phyloP scores from a whole-genome alignment of 805 yeast genomes.

The Wickerhamomyces chaumierensis region DNA sequence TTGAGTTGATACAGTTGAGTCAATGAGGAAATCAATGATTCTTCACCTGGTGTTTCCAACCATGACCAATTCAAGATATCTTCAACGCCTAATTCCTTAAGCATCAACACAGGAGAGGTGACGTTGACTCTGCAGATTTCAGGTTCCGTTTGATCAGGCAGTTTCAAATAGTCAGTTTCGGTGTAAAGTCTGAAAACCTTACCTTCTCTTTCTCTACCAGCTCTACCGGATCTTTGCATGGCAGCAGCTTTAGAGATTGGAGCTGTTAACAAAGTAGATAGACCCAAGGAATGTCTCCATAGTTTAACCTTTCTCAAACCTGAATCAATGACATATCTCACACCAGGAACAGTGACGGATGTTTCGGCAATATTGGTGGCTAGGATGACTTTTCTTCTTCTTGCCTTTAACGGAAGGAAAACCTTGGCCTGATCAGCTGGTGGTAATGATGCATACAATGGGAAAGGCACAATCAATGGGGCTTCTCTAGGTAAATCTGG shows the following conservation, averaged over 20 bases:
- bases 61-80: constrained; percentile 84
- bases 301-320: constrained; percentile 90
- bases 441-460: constrained; percentile 89
- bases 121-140: constrained; percentile 85
- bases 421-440: constrained; percentile 74
- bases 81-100: constrained; percentile 73
- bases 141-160: constrained; percentile 80
- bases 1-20: constrained; percentile 66
- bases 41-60: constrained; percentile 84
- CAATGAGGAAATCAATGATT: constrained; percentile 64
- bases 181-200: constrained; percentile 79
- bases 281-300: constrained; percentile 87
- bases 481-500: constrained; percentile 63
- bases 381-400: constrained; percentile 73
- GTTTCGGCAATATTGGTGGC: constrained; percentile 98
- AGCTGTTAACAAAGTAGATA: constrained; percentile 85
- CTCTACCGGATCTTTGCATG: constrained; percentile 92
- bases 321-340: constrained; percentile 83
- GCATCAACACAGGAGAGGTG: constrained; percentile 70
- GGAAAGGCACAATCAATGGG: constrained; percentile 66
- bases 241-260: constrained; percentile 94
- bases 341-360: constrained; percentile 91
- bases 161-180: constrained; percentile 51
- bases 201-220: constrained; percentile 96
- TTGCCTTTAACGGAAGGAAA: constrained; percentile 53